These are phyloP conservation scores for Rhizopogon roseolus DNA, from an alignment of 768 basidiomycete species.

Conservation along the genomic window DNA sequence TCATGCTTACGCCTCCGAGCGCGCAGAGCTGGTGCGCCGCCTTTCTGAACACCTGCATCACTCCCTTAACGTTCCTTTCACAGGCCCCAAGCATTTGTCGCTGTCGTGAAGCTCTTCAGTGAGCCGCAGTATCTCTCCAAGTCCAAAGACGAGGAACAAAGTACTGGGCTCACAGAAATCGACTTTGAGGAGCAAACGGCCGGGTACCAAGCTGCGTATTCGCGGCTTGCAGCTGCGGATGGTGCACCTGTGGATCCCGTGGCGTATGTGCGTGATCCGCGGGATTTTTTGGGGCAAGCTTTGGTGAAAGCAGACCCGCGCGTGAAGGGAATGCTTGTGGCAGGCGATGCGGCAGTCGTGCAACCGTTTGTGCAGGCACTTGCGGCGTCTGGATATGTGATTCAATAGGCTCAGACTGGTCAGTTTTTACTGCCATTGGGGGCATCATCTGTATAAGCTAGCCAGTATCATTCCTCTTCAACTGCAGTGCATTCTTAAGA, in stretches of 20 bases:
- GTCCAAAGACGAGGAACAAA: conserved; percentile 38
- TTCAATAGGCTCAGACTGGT: conserved; percentile 5
- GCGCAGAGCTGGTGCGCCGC: conserved; percentile 58
- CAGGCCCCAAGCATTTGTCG: conserved; percentile 69
- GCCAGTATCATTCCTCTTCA: not conserved
- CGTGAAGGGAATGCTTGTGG: conserved; percentile 16
- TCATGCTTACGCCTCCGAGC: conserved; percentile 64
- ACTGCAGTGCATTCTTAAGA: no score
- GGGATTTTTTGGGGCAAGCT: conserved; percentile 46
- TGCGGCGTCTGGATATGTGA: conserved; percentile 25
- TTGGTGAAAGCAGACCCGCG: conserved; percentile 16
- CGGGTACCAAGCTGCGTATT: conserved; percentile 94
- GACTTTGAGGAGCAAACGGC: conserved; percentile 89
- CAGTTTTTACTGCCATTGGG: not conserved
- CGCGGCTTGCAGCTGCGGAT: conserved; percentile 82
- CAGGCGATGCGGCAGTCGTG: conserved; percentile 13
- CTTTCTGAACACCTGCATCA: no score
- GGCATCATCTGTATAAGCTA: not conserved
- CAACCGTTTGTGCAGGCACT: conserved; percentile 28
- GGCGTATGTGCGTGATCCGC: conserved; percentile 52
- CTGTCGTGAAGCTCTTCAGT: conserved; percentile 71
- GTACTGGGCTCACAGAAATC: conserved; percentile 62
- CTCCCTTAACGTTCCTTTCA: not conserved
- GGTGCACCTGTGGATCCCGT: conserved; percentile 53
- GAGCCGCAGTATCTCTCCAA: conserved; percentile 66